Percentiles rank a stretch among this genome's conserved stretches.
Conservation (phyloP, 345 rosid species). For the Schrenkiella parvula region DNA sequence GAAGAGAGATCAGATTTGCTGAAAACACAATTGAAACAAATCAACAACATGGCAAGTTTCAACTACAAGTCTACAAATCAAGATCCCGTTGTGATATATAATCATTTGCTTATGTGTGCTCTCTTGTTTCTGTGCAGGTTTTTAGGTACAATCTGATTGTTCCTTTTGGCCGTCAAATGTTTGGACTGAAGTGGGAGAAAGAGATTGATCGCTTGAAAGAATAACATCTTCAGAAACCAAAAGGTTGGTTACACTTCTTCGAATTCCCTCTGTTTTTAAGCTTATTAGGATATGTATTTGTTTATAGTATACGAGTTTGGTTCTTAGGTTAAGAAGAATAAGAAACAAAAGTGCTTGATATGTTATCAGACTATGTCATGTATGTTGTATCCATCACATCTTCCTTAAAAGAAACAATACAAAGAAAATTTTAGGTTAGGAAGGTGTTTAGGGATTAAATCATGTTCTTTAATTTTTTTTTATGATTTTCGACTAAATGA, state of each 20-base stretch:
- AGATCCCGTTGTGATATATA: background rate
- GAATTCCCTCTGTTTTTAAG: conserved; percentile 9
- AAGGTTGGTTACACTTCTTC: conserved; percentile 24
- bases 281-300: background rate
- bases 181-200: conserved; percentile 85
- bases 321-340: background rate
- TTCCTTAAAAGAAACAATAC: background rate
- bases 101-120: background rate
- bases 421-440: conserved; percentile 10
- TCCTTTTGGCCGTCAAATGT: conserved; percentile 87
- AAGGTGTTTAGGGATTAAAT: background rate
- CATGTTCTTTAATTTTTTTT: background rate
- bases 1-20: conserved; percentile 40
- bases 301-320: conserved; percentile 20
- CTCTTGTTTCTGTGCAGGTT: conserved; percentile 43
- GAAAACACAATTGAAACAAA: conserved; percentile 54
- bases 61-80: background rate
- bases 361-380: background rate
- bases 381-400: conserved; percentile 8
- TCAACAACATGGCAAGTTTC: conserved; percentile 62
- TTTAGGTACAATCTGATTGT: conserved; percentile 77
- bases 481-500: background rate
- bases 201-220: conserved; percentile 64
- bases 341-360: background rate
- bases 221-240: conserved; percentile 8